A percentile compares a stretch with the other conserved stretches of the same genome.
Evolutionary conservation across 2,329 filamentous ascomycete genomes (phyloP).

Genomic region (Madurella fahalii): DNA sequence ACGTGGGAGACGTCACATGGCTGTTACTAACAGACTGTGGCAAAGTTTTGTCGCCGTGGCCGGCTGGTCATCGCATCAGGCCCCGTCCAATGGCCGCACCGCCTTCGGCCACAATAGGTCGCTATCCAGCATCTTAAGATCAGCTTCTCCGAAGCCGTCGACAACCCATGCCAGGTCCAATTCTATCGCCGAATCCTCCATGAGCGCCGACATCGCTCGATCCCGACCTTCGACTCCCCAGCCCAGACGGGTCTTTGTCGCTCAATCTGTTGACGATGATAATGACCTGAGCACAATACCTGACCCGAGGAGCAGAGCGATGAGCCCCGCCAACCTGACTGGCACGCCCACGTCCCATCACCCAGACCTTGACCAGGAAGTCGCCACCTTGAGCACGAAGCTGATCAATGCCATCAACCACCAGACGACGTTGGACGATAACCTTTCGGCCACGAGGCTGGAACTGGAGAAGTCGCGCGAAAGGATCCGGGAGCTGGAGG

Average conservation of each 20-base stretch:
- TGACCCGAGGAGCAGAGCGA: slow-evolving; percentile 54
- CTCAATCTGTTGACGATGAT: slow-evolving; percentile 43
- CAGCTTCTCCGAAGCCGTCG: slow-evolving; percentile 40
- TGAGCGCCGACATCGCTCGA: slow-evolving; percentile 15
- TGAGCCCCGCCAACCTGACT: slow-evolving; percentile 42
- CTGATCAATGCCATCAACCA: slow-evolving; percentile 97
- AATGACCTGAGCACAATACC: slow-evolving; percentile 67
- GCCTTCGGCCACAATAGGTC: slow-evolving; percentile 48
- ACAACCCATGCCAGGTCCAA: slow-evolving; percentile 36
- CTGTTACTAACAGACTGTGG: slow-evolving; percentile 23
- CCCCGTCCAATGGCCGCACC: slow-evolving; percentile 17
- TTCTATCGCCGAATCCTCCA: slow-evolving; percentile 32
- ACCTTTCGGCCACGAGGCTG: slow-evolving; percentile 73
- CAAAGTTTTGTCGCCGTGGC: slow-evolving; percentile 27
- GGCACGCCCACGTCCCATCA: slow-evolving; percentile 39
- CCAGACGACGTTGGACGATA: slow-evolving; percentile 88
- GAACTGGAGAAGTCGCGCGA: slow-evolving; percentile 73
- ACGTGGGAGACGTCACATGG: slow-evolving; percentile 16
- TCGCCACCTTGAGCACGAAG: slow-evolving; percentile 88
- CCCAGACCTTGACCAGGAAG: slow-evolving; percentile 63
- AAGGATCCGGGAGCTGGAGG: slow-evolving; percentile 65
- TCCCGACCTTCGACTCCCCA: slow-evolving; percentile 20
- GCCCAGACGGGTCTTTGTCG: slow-evolving; percentile 15
- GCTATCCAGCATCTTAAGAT: slow-evolving; percentile 48
- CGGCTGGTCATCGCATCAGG: slow-evolving; percentile 26